A percentile compares a stretch with the other conserved stretches of the same genome.
phyloP scores from a whole-genome alignment of 2,329 filamentous ascomycete genomes.

The Fusarium algeriense region DNA sequence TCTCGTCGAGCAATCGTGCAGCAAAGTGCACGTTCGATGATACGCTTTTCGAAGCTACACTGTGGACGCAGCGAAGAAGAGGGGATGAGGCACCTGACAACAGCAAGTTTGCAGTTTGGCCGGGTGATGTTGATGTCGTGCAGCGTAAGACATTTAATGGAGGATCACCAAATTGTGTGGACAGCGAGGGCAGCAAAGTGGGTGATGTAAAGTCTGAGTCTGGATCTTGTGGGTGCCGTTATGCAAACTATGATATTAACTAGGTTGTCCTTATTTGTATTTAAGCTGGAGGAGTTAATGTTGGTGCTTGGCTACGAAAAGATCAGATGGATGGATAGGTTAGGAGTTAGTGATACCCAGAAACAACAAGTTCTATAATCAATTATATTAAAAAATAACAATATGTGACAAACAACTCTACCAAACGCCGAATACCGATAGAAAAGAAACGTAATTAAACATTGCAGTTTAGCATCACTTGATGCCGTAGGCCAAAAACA shows the following conservation, averaged over 20 bases:
- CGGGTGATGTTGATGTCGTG: constrained; percentile 67
- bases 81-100: constrained; percentile 23
- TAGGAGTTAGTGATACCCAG: constrained; percentile 42
- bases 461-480: constrained; percentile 11
- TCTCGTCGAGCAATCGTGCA: constrained; percentile 58
- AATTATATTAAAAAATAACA: constrained; percentile 15
- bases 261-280: neutral
- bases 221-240: constrained; percentile 55
- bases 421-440: neutral
- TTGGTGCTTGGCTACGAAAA: neutral
- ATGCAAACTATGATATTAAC: constrained; percentile 51
- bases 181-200: constrained; percentile 53
- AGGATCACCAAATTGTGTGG: constrained; percentile 67
- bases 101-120: constrained; percentile 61
- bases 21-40: constrained; percentile 69
- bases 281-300: neutral
- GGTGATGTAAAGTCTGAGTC: constrained; percentile 53
- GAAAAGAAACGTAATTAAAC: neutral
- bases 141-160: constrained; percentile 58
- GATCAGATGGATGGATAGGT: constrained; percentile 1
- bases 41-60: constrained; percentile 66
- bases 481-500: neutral
- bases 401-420: neutral
- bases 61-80: constrained; percentile 66
- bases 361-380: constrained; percentile 24